Base-by-base conservation (phyloP, 2,329 filamentous ascomycete species). In the Sporothrix dimorphospora region DNA sequence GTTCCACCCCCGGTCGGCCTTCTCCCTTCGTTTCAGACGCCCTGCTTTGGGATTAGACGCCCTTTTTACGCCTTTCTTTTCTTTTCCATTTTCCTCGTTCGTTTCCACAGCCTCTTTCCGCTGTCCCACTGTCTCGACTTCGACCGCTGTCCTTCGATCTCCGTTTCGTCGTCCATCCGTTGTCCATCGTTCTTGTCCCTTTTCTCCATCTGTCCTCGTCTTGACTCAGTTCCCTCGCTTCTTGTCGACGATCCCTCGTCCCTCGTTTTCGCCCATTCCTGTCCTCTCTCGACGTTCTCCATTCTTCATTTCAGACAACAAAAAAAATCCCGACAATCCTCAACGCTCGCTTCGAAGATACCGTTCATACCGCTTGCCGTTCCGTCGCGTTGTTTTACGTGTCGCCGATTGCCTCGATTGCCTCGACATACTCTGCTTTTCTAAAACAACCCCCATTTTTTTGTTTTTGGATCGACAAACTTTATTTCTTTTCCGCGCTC, bases 401-500 rank as follows among this genome's bases (percentile, higher is more conserved):
- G 53, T 24, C 53, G 53, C 24, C 9, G 24, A 59, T n/a, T 45
- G 40, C 40, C 24, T 49, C 61, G 24, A 49, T 27, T 16, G 51
- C 61, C 42, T 49, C 27, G 24, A 16, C n/a, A 9, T 59, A 6
- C 8, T 69, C 53, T 40, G 3, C 27, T 24, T 63, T 66, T 59
- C 66, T 63, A 40, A 53, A 69, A 69, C 66, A 55, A 7, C 19
- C 65, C 34, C 34, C 34, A 30, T 11, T 21, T 57, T 67, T 24
- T 72, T 69, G 40, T 49, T 66, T 21, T 72, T 47, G 70, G 72
- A 73, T 72, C 72, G 70, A 65, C 70, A 71, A 73, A 71, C 42
- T 70, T 72, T 66, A 66, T 71, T 68, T 72, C 65, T 47, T 51
- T 61, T 27, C 66, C 34, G 34, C 21, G 16, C 42, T 47, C 19